Conservation (phyloP, 1,139 yeast species). For the Geotrichum reessii region DNA sequence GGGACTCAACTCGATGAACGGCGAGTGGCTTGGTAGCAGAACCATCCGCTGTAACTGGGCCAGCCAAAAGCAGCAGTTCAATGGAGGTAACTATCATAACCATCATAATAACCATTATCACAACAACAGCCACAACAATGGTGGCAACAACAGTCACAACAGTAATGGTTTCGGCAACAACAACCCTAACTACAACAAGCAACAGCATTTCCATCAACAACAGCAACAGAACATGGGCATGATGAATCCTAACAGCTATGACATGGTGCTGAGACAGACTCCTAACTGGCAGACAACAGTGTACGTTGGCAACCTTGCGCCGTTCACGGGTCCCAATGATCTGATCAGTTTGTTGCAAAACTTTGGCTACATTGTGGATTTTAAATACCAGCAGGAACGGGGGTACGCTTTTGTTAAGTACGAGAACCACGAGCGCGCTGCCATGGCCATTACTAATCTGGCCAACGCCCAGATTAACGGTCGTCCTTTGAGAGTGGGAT, state of each 20-base stretch:
- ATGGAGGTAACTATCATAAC: neutral
- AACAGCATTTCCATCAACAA: conserved; percentile 23
- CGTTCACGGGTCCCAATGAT: conserved; percentile 65
- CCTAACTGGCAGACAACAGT: conserved; percentile 87
- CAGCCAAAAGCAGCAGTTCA: conserved; percentile 47
- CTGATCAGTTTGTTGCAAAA: conserved; percentile 69
- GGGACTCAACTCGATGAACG: conserved; percentile 72
- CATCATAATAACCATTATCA: neutral
- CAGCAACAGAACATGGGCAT: conserved; percentile 19
- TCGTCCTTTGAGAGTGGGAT: conserved; percentile 74
- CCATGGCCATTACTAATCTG: conserved; percentile 76
- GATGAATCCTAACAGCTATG: conserved; percentile 21
- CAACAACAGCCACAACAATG: conserved; percentile 1
- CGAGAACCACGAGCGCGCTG: conserved; percentile 84
- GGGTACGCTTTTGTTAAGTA: conserved; percentile 84
- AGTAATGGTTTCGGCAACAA: conserved; percentile 5
- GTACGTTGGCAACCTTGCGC: conserved; percentile 80
- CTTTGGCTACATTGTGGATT: conserved; percentile 77
- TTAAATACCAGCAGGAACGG: conserved; percentile 73
- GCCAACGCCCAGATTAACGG: conserved; percentile 74
- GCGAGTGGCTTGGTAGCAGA: conserved; percentile 65
- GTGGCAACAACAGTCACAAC: conserved; percentile 17
- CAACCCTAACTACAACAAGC: conserved; percentile 2
- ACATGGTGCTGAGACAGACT: conserved; percentile 19
- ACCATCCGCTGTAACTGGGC: conserved; percentile 88